Base-by-base conservation (phyloP, 768 basidiomycete species). In the Baorangia bicolor region DNA sequence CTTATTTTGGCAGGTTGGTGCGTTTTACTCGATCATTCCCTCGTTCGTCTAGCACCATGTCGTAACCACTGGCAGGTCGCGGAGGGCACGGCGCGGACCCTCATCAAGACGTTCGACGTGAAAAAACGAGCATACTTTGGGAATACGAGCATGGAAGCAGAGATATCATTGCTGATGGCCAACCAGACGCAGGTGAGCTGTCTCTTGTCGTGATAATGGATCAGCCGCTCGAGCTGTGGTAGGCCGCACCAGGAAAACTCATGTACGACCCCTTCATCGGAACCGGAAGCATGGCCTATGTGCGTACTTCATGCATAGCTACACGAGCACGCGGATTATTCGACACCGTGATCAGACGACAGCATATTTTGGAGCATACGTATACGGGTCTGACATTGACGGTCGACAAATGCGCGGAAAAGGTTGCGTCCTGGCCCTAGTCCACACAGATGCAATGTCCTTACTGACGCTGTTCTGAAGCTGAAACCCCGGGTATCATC, bases 71-170 rank as follows among this genome's bases (percentile, higher is more conserved):
- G 39, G 41, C 49, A 81, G 90, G 57, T 86, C 47, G 75, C 75
- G 57, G 81, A 87, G 64, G 87, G 88, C 14, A 77, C 80, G 27
- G 89, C 91, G 0, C 83, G 96, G 6, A 66, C 75, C 3, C 76
- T 95, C 33, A 78, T 93, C 45, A 71, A 75, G 45, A 81, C 74
- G 50, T 96, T 92, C 57, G 87, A 92, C 57, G 88, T 99, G 46
- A 98, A 97, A 71, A 92, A 92, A 62, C 81, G 97, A 10, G 75
- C 76, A 14, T 98, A 90, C 66, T 98, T 85, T 69, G 97, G 97
- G 4, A 99, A 95, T 61, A 99, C 97, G 0, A 92, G 91, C 64
- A 99, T 99, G 97, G 95, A 97, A 62, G 85, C 96, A 0, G 94
- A 98, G 69, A 87, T 98, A 45, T 95, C 94, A 2, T 75, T 99